Conservation (phyloP, 202 grass and related monocot genomes). For the Thinopyrum obtusiflorum region DNA sequence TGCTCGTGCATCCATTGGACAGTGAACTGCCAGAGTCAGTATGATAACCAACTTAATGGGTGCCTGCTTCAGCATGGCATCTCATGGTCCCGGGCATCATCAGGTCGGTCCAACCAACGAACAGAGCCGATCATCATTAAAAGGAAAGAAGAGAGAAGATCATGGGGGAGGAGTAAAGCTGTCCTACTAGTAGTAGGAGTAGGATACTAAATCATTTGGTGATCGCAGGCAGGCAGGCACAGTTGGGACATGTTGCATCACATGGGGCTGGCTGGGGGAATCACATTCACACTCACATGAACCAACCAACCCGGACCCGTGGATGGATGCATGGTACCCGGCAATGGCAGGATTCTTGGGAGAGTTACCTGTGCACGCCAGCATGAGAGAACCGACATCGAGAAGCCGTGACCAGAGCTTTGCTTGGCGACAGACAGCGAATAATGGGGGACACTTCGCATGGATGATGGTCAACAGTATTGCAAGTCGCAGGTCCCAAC, state of each 20-base stretch:
- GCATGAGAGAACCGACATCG: constrained; percentile 31
- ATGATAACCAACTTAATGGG: neutral
- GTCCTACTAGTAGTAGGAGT: too few relatives aligned
- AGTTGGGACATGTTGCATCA: constrained; percentile 42
- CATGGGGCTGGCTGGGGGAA: constrained; percentile 22
- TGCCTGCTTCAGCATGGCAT: constrained; percentile 23
- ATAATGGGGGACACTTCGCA: neutral
- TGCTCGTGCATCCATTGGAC: neutral
- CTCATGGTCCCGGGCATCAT: neutral
- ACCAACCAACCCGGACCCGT: too few relatives aligned
- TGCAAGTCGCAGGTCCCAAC: neutral
- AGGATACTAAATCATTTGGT: neutral
- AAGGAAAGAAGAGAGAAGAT: neutral
- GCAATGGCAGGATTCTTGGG: constrained; percentile 32
- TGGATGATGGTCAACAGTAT: constrained; percentile 6
- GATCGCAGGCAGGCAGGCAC: neutral
- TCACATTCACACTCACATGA: too few relatives aligned
- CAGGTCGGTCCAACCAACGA: neutral
- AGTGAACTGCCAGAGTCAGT: neutral
- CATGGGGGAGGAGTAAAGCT: neutral
- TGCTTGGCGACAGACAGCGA: neutral
- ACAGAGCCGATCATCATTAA: constrained; percentile 2
- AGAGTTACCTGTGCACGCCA: neutral
- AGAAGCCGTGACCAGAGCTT: neutral
- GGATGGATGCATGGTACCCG: neutral